Evolutionary conservation across 345 rosid species (phyloP), one percentile per base, ranked within the genome.

Genomic region (Pseudoturritis turrita): DNA sequence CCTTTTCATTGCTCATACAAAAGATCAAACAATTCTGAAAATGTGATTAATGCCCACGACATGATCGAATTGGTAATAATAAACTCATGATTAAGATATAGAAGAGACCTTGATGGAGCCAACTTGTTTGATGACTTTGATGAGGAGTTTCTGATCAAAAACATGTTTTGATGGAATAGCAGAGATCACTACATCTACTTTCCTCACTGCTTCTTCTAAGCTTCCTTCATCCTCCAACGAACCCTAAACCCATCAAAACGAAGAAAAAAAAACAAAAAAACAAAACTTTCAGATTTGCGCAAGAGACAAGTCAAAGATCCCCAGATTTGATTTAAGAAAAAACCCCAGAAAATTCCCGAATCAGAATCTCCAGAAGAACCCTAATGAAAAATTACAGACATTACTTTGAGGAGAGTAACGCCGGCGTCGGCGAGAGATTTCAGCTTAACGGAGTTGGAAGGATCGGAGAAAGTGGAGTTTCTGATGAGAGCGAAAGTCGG

Each of bases 161-260:
- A 61, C 88, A 49, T 83, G 85, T 70, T 80, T 85, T n/a, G 92
- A 82, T 44, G 93, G 85, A 51, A 89, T 76, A 0, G 94, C 81
- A 74, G 90, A 88, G 31, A 92, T 86, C 43, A 89, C 94, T 3
- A 88, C 89, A 74, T 92, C 96, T 50, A 89, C 96, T 77, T 68
- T 84, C 73, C 70, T 82, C 81, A 87, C 78, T 58, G 93, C 98
- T 71, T 86, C 89, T 25, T 62, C 67, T 9, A 92, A 85, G 74
- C 87, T 84, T 75, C 36, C 25, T 46, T 83, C 88, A 52, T 91
- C 90, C 15, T 89, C 86, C 75, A 89, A 61, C n/a, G 91, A 89
- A 40, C 96, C 95, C 96, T 91, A 21, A 55, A 18, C 31, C 52
- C 61, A 49, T 47, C 19, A 11, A 63, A 62, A 49, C 51, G 21